phyloP scores from a whole-genome alignment of 202 grass and related monocot species.

The Schoenoplectus tabernaemontani region DNA sequence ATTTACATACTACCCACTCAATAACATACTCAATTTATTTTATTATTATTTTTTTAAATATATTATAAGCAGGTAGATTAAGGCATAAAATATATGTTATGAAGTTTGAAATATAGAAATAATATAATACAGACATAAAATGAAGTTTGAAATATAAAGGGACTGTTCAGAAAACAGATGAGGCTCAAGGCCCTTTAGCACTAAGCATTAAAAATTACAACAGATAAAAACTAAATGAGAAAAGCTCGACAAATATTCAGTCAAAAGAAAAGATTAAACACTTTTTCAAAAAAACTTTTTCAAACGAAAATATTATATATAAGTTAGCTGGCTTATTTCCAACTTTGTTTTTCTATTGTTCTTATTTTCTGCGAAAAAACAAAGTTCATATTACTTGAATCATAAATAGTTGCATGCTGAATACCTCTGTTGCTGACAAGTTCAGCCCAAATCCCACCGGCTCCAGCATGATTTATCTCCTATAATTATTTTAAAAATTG shows the following conservation, averaged over 20 bases:
- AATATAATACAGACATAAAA: no score
- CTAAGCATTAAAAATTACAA: not conserved
- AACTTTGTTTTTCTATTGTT: not conserved
- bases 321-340: no score
- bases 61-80: not conserved
- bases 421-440: slow-evolving; percentile 66
- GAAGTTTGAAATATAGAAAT: not conserved
- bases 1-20: not conserved
- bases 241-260: not conserved
- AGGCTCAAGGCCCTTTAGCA: not conserved
- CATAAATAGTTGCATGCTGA: not conserved
- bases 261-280: not conserved
- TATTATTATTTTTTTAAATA: not conserved
- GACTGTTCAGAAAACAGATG: not conserved
- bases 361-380: not conserved
- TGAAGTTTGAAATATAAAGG: not conserved
- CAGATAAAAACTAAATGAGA: not conserved
- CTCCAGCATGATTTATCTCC: slow-evolving; percentile 90
- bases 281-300: no score
- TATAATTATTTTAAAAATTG: slow-evolving; percentile 13
- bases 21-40: not conserved
- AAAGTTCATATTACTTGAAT: not conserved
- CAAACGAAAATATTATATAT: no score
- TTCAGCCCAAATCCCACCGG: slow-evolving; percentile 77
- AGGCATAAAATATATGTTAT: not conserved